Conservation (phyloP, 805 yeast species). For the Candida incommunis region DNA sequence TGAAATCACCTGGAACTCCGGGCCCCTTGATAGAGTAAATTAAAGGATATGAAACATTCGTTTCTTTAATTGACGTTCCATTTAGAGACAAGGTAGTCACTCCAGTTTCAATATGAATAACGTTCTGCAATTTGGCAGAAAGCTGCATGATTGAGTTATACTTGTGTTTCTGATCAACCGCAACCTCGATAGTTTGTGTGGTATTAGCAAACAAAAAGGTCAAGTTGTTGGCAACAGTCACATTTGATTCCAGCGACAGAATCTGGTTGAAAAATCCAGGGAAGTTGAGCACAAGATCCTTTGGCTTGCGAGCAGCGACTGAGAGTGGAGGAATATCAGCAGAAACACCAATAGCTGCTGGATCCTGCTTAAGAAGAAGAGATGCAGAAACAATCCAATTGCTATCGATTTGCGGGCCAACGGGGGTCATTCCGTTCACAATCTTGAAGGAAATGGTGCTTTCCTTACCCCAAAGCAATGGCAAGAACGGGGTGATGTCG, state of each 20-base stretch:
- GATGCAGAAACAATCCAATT: constrained; percentile 22
- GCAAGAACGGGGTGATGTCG: constrained; percentile 58
- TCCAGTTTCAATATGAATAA: not conserved
- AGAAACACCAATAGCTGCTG: not conserved
- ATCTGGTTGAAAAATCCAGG: not conserved
- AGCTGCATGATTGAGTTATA: not conserved
- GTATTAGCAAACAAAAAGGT: not conserved
- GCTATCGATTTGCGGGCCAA: constrained; percentile 7
- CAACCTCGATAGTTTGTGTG: not conserved
- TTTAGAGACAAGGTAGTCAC: not conserved
- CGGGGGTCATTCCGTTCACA: constrained; percentile 18
- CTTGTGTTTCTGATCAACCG: not conserved
- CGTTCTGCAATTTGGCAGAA: not conserved
- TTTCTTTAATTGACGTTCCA: not conserved
- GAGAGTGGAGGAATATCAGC: not conserved
- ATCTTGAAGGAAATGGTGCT: constrained; percentile 38
- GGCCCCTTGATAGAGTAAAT: not conserved
- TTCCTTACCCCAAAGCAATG: constrained; percentile 47
- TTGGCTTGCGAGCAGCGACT: not conserved
- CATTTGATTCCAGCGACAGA: not conserved
- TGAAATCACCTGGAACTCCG: not conserved
- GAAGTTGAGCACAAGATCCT: not conserved
- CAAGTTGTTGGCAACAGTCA: not conserved
- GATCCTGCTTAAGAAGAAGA: constrained; percentile 7
- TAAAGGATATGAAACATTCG: not conserved